Conservation (phyloP, 176 grass and related monocot genomes). For the Oryza brachyantha region DNA sequence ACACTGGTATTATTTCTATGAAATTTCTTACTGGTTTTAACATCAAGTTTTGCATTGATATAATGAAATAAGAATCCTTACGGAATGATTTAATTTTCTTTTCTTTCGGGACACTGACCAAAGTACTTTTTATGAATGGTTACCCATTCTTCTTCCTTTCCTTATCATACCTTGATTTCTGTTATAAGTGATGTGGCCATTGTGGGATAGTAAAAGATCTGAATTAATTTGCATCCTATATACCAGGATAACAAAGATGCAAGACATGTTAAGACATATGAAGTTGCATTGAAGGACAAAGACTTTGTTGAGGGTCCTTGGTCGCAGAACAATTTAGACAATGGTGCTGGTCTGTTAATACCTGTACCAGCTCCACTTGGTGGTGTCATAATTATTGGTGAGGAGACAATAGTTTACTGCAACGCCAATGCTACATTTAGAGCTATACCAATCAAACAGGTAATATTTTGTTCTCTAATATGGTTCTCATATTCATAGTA, state of each 20-base stretch:
- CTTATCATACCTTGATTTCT: background rate
- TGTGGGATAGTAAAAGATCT: background rate
- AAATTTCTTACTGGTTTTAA: background rate
- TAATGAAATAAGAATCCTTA: background rate
- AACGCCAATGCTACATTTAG: slow-evolving; percentile 77
- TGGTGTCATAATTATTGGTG: slow-evolving; percentile 94
- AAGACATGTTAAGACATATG: slow-evolving; percentile 97
- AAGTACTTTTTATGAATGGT: background rate
- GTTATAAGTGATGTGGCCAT: background rate
- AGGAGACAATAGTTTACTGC: slow-evolving; percentile 96
- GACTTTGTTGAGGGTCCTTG: slow-evolving; percentile 93
- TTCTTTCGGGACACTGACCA: slow-evolving; percentile 2
- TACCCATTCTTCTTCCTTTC: background rate
- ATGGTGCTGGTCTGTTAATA: slow-evolving; percentile 86
- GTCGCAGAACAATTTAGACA: slow-evolving; percentile 96
- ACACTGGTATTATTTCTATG: background rate
- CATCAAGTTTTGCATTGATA: background rate
- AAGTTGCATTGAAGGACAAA: slow-evolving; percentile 95
- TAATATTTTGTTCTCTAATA: slow-evolving; percentile 21
- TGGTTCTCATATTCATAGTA: slow-evolving; percentile 3
- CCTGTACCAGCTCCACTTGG: slow-evolving; percentile 88
- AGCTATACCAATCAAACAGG: slow-evolving; percentile 97
- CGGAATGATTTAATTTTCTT: background rate
- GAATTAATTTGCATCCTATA: slow-evolving; percentile 7
- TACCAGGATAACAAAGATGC: slow-evolving; percentile 94